Evolutionary conservation across 2,329 filamentous ascomycete genomes (phyloP).

Genomic region (Nemania sp.): DNA sequence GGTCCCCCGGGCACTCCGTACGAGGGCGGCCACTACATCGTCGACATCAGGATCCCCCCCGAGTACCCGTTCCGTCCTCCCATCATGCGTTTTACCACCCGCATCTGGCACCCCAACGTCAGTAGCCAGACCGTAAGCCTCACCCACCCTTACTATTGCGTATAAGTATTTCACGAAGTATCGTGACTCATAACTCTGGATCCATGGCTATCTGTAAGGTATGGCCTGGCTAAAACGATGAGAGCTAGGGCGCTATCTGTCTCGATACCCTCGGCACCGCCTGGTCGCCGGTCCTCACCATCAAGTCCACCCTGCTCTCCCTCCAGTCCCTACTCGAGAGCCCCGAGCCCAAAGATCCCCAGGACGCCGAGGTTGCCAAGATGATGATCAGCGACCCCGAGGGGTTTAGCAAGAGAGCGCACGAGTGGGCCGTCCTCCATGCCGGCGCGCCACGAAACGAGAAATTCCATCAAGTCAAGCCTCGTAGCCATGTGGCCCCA

Average conservation of each 20-base stretch:
- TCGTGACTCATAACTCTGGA: no score
- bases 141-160: not conserved
- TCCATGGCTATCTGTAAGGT: not conserved
- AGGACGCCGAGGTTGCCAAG: slow-evolving; percentile 91
- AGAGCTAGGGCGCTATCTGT: slow-evolving; percentile 85
- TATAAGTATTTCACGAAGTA: no score
- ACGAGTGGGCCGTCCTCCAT: slow-evolving; percentile 86
- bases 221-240: no score
- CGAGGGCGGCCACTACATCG: slow-evolving; percentile 77
- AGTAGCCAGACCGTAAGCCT: slow-evolving; percentile 79
- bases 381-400: slow-evolving; percentile 83
- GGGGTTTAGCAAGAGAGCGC: slow-evolving; percentile 77
- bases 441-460: slow-evolving; percentile 69
- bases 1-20: slow-evolving; percentile 94
- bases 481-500: slow-evolving; percentile 44
- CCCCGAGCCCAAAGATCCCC: slow-evolving; percentile 93
- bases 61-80: slow-evolving; percentile 95
- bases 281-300: slow-evolving; percentile 95
- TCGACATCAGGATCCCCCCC: slow-evolving; percentile 85
- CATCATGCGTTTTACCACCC: slow-evolving; percentile 87
- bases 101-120: slow-evolving; percentile 97
- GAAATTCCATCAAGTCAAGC: slow-evolving; percentile 32
- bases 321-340: slow-evolving; percentile 90
- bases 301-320: slow-evolving; percentile 92
- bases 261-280: slow-evolving; percentile 86